A percentile compares a stretch with the other conserved stretches of the same genome.
Evolutionary conservation across 768 basidiomycete species (phyloP).

Genomic region (Kwoniella sp.): DNA sequence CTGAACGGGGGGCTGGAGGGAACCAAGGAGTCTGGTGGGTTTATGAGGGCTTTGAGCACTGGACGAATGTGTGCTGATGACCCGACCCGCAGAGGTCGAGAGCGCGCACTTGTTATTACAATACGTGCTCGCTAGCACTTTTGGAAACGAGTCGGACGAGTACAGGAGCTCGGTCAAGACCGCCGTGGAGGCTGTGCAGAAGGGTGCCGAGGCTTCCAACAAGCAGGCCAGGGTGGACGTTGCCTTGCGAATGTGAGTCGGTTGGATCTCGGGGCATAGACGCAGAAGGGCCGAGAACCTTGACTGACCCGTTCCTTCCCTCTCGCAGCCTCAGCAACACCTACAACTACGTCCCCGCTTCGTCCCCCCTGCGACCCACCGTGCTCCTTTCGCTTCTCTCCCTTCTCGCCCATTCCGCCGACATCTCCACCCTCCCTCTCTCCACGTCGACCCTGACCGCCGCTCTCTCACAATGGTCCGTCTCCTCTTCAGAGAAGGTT

Average conservation of each 20-base stretch:
- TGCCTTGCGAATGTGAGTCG: slow-evolving; percentile 43
- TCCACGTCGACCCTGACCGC: slow-evolving; percentile 22
- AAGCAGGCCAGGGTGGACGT: slow-evolving; percentile 32
- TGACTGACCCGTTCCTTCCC: background rate
- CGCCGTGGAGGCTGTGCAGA: slow-evolving; percentile 35
- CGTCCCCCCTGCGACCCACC: slow-evolving; percentile 40
- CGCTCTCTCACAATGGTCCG: slow-evolving; percentile 35
- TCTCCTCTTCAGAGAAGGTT: slow-evolving; percentile 36
- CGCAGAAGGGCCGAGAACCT: background rate
- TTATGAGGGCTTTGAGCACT: background rate
- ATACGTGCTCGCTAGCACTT: slow-evolving; percentile 31
- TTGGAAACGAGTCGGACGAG: slow-evolving; percentile 22
- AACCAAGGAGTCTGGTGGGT: slow-evolving; percentile 44
- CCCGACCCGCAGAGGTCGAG: slow-evolving; percentile 43
- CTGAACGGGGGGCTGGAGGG: slow-evolving; percentile 41
- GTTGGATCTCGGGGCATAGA: background rate
- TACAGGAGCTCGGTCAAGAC: slow-evolving; percentile 18
- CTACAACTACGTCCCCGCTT: slow-evolving; percentile 45
- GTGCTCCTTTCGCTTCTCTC: slow-evolving; percentile 42
- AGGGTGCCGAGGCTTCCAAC: slow-evolving; percentile 27
- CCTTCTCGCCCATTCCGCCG: slow-evolving; percentile 34
- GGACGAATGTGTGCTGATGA: background rate
- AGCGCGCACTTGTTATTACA: slow-evolving; percentile 41
- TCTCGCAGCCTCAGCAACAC: slow-evolving; percentile 42
- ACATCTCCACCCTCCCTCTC: slow-evolving; percentile 37